Percentiles rank a stretch among this genome's conserved stretches.
Evolutionary conservation across 768 basidiomycete species (phyloP).

Genomic region (Daedalea quercina): DNA sequence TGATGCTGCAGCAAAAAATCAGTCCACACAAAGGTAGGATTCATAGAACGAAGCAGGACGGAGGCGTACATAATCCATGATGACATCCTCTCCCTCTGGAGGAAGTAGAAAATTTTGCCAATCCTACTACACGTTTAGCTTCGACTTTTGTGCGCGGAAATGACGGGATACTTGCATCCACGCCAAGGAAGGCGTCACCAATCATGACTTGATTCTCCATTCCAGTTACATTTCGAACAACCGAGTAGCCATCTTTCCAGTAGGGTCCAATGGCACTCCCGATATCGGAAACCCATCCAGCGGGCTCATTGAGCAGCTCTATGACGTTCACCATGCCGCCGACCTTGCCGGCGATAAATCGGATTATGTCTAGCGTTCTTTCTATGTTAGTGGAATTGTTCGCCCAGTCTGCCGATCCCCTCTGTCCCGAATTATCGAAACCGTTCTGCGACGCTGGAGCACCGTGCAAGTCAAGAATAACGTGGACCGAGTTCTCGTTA

Average conservation of each 20-base stretch:
- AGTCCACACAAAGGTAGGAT: no score
- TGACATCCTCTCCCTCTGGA: slow-evolving; percentile 45
- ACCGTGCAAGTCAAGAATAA: slow-evolving; percentile 74
- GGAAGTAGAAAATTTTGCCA: slow-evolving; percentile 56
- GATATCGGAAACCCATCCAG: slow-evolving; percentile 39
- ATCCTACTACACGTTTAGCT: slow-evolving; percentile 26
- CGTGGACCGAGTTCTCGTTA: slow-evolving; percentile 48
- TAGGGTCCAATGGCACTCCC: slow-evolving; percentile 46
- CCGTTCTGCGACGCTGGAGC: slow-evolving; percentile 57
- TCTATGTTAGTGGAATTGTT: slow-evolving; percentile 36
- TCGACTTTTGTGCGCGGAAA: not conserved
- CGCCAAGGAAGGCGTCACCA: slow-evolving; percentile 63
- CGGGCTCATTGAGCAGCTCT: slow-evolving; percentile 67
- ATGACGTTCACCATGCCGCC: slow-evolving; percentile 55
- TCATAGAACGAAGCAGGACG: no score
- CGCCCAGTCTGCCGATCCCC: slow-evolving; percentile 50
- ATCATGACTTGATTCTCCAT: slow-evolving; percentile 56
- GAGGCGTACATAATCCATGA: slow-evolving; percentile 61
- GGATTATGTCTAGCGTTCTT: slow-evolving; percentile 50
- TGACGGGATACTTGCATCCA: slow-evolving; percentile 31
- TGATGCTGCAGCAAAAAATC: slow-evolving; percentile 39
- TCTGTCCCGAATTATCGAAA: slow-evolving; percentile 72
- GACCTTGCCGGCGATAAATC: slow-evolving; percentile 45
- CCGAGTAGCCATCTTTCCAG: slow-evolving; percentile 54
- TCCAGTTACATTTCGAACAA: slow-evolving; percentile 45